Evolutionary conservation across 176 grass and related monocot genomes (phyloP).

Genomic region (Zizania latifolia): DNA sequence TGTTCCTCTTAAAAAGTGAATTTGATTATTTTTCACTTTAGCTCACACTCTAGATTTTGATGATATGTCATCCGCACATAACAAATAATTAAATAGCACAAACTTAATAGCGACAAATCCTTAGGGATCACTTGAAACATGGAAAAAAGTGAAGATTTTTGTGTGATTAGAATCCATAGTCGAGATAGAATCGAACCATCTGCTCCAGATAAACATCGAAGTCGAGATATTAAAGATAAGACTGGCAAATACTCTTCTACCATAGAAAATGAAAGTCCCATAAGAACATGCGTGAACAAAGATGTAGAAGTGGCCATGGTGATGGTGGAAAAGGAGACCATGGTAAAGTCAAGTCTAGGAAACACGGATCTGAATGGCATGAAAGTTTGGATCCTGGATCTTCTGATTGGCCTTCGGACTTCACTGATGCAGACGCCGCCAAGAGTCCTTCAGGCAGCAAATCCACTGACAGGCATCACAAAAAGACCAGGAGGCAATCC

Average conservation of each 20-base stretch:
- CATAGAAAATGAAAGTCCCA: constrained; percentile 23
- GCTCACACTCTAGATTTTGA: too few relatives aligned
- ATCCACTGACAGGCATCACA: constrained; percentile 25
- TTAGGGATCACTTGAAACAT: too few relatives aligned
- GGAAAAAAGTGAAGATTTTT: too few relatives aligned
- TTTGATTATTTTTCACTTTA: too few relatives aligned
- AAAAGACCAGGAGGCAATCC: constrained; percentile 17
- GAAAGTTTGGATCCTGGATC: constrained; percentile 25
- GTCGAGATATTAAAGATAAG: constrained; percentile 28
- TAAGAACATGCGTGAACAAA: constrained; percentile 34
- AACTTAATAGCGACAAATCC: too few relatives aligned
- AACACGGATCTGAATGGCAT: constrained; percentile 18
- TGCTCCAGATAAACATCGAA: constrained; percentile 22
- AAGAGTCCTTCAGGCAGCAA: constrained; percentile 27
- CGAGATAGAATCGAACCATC: constrained; percentile 39
- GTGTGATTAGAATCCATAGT: too few relatives aligned
- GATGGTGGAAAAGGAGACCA: constrained; percentile 10
- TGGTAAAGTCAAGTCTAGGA: constrained; percentile 24
- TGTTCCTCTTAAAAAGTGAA: too few relatives aligned
- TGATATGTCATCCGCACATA: too few relatives aligned
- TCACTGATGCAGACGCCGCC: constrained; percentile 15
- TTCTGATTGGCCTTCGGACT: constrained; percentile 27
- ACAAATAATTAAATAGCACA: too few relatives aligned
- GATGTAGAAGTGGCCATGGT: constrained; percentile 14
- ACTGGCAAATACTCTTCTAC: constrained; percentile 21